phyloP scores from a whole-genome alignment of 331 rosid species.

The Saraca asoca region DNA sequence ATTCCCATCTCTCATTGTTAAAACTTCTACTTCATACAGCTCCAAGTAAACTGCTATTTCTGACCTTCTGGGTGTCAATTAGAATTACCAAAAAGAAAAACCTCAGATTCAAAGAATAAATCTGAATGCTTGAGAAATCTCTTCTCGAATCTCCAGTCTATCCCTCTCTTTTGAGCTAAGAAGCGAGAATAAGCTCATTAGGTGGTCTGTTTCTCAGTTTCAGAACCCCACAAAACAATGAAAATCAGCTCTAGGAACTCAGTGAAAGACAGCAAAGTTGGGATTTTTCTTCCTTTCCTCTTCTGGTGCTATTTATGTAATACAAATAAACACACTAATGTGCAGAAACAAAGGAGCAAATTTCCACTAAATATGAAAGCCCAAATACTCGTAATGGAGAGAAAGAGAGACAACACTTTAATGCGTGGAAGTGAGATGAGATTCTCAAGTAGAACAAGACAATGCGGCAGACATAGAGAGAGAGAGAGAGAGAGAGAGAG shows the following conservation, averaged over 20 bases:
- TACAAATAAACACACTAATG: constrained; percentile 42
- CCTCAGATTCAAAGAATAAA: constrained; percentile 32
- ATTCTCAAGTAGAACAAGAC: constrained; percentile 84
- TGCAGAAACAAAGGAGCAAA: constrained; percentile 41
- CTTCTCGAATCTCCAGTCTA: constrained; percentile 40
- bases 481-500: constrained; percentile 41
- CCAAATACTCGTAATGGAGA: constrained; percentile 40
- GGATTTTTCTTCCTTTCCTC: constrained; percentile 37
- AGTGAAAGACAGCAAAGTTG: constrained; percentile 31
- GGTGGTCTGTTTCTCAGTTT: constrained; percentile 15
- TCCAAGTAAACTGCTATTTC: constrained; percentile 31
- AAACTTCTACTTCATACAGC: constrained; percentile 73
- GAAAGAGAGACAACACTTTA: constrained; percentile 51
- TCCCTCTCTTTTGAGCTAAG: constrained; percentile 29
- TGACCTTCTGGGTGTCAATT: constrained; percentile 41
- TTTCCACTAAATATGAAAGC: constrained; percentile 50
- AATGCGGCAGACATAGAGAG: constrained; percentile 62
- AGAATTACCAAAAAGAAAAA: constrained; percentile 35
- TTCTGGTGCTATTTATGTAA: constrained; percentile 34
- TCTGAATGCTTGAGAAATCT: constrained; percentile 25
- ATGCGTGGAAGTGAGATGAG: constrained; percentile 85
- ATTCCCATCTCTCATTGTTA: constrained; percentile 88
- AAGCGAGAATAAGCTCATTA: constrained; percentile 37
- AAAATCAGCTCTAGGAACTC: constrained; percentile 9
- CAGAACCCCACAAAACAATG: constrained; percentile 6